Conservation (phyloP, 495 filamentous ascomycete genomes). For the Xylaria cubensis region DNA sequence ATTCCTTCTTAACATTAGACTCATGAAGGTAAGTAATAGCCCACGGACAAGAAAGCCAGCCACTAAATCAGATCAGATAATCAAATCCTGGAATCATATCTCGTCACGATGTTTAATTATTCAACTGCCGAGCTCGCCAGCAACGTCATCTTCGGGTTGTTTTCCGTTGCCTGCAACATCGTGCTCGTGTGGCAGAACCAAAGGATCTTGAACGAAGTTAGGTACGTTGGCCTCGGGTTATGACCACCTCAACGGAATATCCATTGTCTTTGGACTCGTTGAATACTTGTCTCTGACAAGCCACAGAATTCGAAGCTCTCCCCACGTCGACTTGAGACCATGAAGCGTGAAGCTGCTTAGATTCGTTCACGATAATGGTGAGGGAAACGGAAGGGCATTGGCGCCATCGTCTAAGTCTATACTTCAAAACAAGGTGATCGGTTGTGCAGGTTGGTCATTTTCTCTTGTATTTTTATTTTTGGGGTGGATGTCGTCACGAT, state of each 20-base stretch:
- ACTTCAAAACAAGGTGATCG: neutral
- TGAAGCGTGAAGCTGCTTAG: neutral
- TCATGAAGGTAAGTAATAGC: neutral
- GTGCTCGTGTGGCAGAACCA: conserved; percentile 13
- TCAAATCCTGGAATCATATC: neutral
- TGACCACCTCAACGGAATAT: neutral
- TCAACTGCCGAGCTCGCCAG: conserved; percentile 16
- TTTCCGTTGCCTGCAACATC: conserved; percentile 7
- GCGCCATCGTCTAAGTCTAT: neutral
- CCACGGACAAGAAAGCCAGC: neutral
- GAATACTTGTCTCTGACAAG: neutral
- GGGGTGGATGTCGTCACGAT: neutral
- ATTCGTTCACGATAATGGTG: neutral
- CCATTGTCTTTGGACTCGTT: no score
- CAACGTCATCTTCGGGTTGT: conserved; percentile 17
- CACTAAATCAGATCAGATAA: neutral
- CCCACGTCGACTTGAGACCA: neutral
- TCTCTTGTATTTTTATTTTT: neutral
- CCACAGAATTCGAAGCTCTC: neutral
- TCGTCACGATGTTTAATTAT: neutral
- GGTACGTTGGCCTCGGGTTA: neutral
- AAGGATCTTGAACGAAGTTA: conserved; percentile 6
- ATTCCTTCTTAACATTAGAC: neutral
- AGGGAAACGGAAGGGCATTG: neutral
- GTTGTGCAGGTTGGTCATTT: neutral